Evolutionary conservation across 306 rosid species (phyloP), one percentile per base, ranked within the genome.

Genomic region (Begonia loranthoides): DNA sequence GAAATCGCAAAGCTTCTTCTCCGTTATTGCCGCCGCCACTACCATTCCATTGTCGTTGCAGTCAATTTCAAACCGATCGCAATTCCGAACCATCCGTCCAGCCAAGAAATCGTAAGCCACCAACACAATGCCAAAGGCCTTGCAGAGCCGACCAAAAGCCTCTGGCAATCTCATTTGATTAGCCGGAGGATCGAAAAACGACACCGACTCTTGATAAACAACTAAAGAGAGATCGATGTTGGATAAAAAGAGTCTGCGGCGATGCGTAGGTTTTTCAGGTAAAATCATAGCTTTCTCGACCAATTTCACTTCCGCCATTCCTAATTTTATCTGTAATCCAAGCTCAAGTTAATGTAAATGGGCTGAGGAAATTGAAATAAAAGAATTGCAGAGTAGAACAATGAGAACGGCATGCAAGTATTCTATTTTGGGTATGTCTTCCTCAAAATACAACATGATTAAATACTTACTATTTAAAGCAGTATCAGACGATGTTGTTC

Each of bases 221-320:
- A 78, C 81, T 10, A 81, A 75, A 7, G 79, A 50, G 12, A 71
- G 10, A 41, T 81, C 81, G 51, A 80, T 80, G 41, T 80, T 80
- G 17, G 84, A 73, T 41, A 76, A 67, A 60, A 80, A 76, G 52
- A 77, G 60, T 50, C 64, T 10, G 49, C 59, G 67, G 10, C 3
- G 9, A 0, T 63, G 70, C 51, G 59, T 66, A 9, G 79, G 61
- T 12, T 61, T 19, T 13, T 69, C 61, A 1, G 79, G 79, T 34
- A 22, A 45, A 15, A 80, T 48, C 17, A 80, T 55, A 39, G 64
- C 51, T 59, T 74, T 78, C 49, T 78, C 76, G 45, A 74, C 63
- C 41, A 78, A 56, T 53, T 74, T 62, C 36, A 78, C 54, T 4
- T 15, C 48, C 15, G 17, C 68, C 78, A 64, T 78, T 60, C 4